Evolutionary conservation across 495 filamentous ascomycete species (phyloP), one percentile per base, ranked within the genome.

Genomic region (Talaromyces nanjingensis): DNA sequence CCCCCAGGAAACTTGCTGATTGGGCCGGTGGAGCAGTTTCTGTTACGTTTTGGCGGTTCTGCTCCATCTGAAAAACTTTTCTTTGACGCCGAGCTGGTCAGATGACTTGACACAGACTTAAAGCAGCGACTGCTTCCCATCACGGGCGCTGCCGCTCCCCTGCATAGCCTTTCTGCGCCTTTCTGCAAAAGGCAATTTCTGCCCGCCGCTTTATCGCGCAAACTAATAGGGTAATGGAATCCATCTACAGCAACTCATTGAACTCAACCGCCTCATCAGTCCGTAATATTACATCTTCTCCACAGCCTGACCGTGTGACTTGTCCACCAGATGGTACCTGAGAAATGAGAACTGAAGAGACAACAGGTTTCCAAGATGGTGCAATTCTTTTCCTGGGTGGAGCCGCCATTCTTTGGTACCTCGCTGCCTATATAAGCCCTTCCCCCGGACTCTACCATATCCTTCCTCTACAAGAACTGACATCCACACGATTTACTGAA

Each of bases 301-400:
- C 53, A 56, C 53, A 56, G 53, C 2, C 14, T 49, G 45, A 7
- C 53, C 53, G 53, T 56, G 53, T 56, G 53, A 56, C 53, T 56
- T 56, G 53, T 14, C 53, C 18, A 54, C 49, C 22, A 29, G 27
- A 56, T 56, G 53, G 53, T 27, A 56, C 27, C 53, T 56, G 53
- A 49, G 53, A 54, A 54, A 12, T 24, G 24, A 8, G 18, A 20
- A 56, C 22, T 12, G 22, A 39, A n/a, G n/a, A 24, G 9, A 56
- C 53, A 22, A 56, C 20, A 29, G 12, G 53, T 14, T 56, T 29
- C 22, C 27, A 25, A 16, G 53, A 56, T 56, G 53, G 53, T 56
- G 53, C 53, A 56, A 56, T 25, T 27, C 27, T 25, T 25, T 56
- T 18, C 22, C 20, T 25, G 18, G 49, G 24, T 56, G 53, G 22